Base-by-base conservation (phyloP, 1,284 basidiomycete genomes). In the Prillingera fragicola region DNA sequence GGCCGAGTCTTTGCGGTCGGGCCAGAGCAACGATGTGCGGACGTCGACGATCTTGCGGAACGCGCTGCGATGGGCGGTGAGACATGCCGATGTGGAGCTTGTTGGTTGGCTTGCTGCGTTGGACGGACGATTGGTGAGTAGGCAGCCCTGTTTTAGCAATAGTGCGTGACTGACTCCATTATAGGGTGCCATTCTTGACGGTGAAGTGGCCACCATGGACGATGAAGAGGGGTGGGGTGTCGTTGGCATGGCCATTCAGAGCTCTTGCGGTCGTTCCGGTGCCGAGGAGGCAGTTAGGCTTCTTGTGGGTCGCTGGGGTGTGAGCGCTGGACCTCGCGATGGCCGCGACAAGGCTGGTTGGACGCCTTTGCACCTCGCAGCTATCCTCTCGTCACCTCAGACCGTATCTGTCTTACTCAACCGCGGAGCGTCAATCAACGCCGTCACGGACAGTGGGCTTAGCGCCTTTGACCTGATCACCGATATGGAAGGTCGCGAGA, bases 331-430 rank as follows among this genome's bases (percentile, higher is more conserved):
- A 12, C 61, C 58, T 8, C 42, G 60, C 26, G 42, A 36, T 7
- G 59, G 60, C 2, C 50, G 56, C 25, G 60, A 63, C 49, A 42
- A 45, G 89, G 87, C 80, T 47, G 91, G 92, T 31, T 97, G 92
- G 92, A 91, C 88, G 3, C 83, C 92, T 1, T 75, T 98, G n/a
- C 94, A 96, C 65, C 86, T 94, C 73, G 90, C 92, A 9, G 86
- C 85, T 13, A 73, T 96, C 44, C 75, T 88, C 35, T 84, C 89
- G 12, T 89, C 94, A 26, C 85, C 92, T 6, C 91, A 91, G 1
- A 75, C 97, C 14, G 81, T 96, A 26, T 88, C 90, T 0, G 86
- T 89, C 74, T 77, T 98, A 21, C 83, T 97, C 70, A 92, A 87
- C 14, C 87, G 89, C 56, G 90, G 91, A 31, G 86, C 86, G 45